Evolutionary conservation across 306 rosid genomes (phyloP).

Genomic region (Parietaria judaica): DNA sequence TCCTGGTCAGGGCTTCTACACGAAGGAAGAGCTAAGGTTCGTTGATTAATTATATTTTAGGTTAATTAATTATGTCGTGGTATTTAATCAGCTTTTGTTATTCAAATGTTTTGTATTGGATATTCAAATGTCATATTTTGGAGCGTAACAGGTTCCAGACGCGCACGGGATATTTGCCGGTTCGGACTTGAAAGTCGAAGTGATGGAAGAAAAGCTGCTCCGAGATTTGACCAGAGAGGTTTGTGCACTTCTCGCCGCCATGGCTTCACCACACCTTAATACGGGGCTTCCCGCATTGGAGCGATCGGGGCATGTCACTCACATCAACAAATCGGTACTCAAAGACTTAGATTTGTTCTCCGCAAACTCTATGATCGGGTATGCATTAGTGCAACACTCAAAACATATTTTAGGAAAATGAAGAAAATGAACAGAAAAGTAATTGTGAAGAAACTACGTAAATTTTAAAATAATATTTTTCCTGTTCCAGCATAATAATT

Average conservation of each 20-base stretch:
- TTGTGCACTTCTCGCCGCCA: constrained; percentile 59
- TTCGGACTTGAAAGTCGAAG: constrained; percentile 85
- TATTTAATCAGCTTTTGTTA: too few relatives aligned
- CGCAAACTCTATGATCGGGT: constrained; percentile 85
- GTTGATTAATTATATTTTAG: too few relatives aligned
- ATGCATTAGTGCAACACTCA: constrained; percentile 27
- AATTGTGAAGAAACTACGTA: too few relatives aligned
- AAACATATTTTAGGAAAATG: not conserved
- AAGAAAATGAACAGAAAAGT: too few relatives aligned
- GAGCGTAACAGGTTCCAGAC: constrained; percentile 43
- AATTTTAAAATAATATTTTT: not conserved
- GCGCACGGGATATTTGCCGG: constrained; percentile 52
- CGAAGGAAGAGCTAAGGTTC: constrained; percentile 74
- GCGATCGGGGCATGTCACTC: constrained; percentile 72
- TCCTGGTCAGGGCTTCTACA: constrained; percentile 85
- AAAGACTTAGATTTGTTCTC: constrained; percentile 63
- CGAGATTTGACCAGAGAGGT: constrained; percentile 87
- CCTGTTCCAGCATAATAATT: not conserved
- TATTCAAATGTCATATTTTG: too few relatives aligned
- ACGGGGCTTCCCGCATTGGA: constrained; percentile 76
- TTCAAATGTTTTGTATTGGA: too few relatives aligned
- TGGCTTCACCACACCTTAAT: constrained; percentile 69
- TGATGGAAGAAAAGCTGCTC: constrained; percentile 85
- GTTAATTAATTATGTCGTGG: too few relatives aligned
- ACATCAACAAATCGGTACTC: constrained; percentile 52